Conservation (phyloP, 441 rosid species). For the Pelargonium myrrhifolium region DNA sequence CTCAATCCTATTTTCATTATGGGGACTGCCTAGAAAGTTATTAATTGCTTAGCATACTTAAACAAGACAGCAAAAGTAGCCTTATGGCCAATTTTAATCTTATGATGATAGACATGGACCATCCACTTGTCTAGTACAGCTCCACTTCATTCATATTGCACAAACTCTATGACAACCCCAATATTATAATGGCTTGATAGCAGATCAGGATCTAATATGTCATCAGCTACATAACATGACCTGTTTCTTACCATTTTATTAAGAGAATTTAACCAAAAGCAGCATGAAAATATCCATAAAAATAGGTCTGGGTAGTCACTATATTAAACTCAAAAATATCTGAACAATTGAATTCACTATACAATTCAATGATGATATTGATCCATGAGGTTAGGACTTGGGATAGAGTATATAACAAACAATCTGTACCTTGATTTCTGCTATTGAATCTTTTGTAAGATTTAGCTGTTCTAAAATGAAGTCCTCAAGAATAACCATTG, state of each 20-base stretch:
- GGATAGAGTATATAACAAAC: slow-evolving; percentile 3
- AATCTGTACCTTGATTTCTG: slow-evolving; percentile 49
- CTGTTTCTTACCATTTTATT: background rate
- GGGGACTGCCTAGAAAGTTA: background rate
- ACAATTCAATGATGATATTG: background rate
- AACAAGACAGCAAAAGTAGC: background rate
- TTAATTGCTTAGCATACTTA: background rate
- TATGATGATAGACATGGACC: background rate
- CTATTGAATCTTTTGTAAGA: slow-evolving; percentile 43
- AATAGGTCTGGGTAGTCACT: slow-evolving; percentile 1
- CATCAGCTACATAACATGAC: background rate
- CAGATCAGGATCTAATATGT: background rate
- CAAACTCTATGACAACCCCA: background rate
- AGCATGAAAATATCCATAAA: background rate
- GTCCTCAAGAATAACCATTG: slow-evolving; percentile 35
- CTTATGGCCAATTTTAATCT: background rate
- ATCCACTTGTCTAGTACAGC: background rate
- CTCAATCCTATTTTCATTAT: background rate
- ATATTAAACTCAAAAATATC: background rate
- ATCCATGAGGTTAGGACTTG: background rate
- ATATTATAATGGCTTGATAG: background rate
- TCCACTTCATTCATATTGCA: background rate
- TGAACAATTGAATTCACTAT: background rate
- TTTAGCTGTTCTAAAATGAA: slow-evolving; percentile 54
- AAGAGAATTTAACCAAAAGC: background rate